phyloP scores from a whole-genome alignment of 2,329 filamentous ascomycete species.

The Botrytis aclada region DNA sequence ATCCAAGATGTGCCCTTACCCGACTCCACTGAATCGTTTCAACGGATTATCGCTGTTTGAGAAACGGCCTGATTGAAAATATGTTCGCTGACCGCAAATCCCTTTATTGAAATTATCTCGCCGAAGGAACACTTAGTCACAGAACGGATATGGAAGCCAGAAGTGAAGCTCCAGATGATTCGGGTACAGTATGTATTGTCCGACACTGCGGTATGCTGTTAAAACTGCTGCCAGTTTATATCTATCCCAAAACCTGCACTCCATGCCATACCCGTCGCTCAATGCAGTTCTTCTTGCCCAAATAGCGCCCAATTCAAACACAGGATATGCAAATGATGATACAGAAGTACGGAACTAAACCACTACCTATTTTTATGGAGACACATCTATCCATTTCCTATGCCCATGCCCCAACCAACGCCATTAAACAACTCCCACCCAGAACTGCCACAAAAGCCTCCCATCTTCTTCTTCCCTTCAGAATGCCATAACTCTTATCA shows the following conservation, averaged over 20 bases:
- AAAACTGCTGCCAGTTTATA: neutral
- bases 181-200: neutral
- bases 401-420: slow-evolving; percentile 65
- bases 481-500: slow-evolving; percentile 58
- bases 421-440: slow-evolving; percentile 60
- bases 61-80: neutral
- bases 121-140: neutral
- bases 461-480: slow-evolving; percentile 55
- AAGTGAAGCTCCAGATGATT: neutral
- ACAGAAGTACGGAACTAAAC: neutral
- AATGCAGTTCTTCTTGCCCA: slow-evolving; percentile 1
- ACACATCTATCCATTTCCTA: slow-evolving; percentile 13
- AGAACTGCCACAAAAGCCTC: slow-evolving; percentile 62
- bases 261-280: neutral
- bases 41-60: neutral
- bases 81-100: neutral
- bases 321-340: neutral
- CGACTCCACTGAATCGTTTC: neutral
- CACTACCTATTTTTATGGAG: neutral
- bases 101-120: neutral
- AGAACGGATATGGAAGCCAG: neutral
- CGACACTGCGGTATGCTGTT: neutral
- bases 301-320: neutral
- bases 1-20: neutral
- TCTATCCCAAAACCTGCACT: neutral